phyloP scores from a whole-genome alignment of 2,329 filamentous ascomycete genomes.

The Sporothrix pallida region DNA sequence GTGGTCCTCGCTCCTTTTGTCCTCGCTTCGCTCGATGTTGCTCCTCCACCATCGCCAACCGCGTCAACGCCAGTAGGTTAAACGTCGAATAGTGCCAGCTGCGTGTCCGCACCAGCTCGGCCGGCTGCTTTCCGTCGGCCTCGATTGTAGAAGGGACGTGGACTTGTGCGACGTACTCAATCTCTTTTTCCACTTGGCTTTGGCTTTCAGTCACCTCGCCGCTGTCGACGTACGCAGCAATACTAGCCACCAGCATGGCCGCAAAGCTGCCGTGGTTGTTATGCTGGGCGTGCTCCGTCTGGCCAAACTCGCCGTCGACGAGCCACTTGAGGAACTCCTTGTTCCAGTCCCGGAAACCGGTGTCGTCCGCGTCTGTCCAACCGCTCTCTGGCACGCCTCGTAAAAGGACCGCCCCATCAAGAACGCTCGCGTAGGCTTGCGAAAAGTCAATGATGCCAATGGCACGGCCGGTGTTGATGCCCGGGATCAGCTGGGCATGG shows the following conservation, averaged over 20 bases:
- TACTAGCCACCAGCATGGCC: constrained; percentile 40
- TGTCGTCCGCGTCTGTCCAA: constrained; percentile 38
- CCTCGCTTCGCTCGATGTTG: constrained; percentile 38
- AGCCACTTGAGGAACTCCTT: constrained; percentile 41
- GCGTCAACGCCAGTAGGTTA: constrained; percentile 39
- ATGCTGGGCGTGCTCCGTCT: constrained; percentile 31
- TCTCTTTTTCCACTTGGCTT: constrained; percentile 32
- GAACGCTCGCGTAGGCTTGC: constrained; percentile 41
- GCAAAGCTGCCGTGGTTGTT: constrained; percentile 43
- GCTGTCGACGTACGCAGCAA: constrained; percentile 41
- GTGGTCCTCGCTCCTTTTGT: neutral
- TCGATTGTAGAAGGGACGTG: constrained; percentile 39
- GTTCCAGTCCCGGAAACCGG: constrained; percentile 40
- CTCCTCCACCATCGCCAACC: constrained; percentile 37
- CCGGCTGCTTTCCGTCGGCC: constrained; percentile 40
- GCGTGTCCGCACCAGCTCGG: constrained; percentile 41
- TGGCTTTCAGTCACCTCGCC: constrained; percentile 25
- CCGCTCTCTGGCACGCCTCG: constrained; percentile 20
- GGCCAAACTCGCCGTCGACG: constrained; percentile 39
- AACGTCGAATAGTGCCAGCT: constrained; percentile 44
- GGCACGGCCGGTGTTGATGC: constrained; percentile 37
- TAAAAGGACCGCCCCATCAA: constrained; percentile 40
- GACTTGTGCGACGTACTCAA: neutral
- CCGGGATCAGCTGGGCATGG: constrained; percentile 40
- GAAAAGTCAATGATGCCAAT: constrained; percentile 41